Evolutionary conservation across 2,329 filamentous ascomycete species (phyloP), one percentile per base, ranked within the genome.

Genomic region (Phymatotrichopsis omnivora): DNA sequence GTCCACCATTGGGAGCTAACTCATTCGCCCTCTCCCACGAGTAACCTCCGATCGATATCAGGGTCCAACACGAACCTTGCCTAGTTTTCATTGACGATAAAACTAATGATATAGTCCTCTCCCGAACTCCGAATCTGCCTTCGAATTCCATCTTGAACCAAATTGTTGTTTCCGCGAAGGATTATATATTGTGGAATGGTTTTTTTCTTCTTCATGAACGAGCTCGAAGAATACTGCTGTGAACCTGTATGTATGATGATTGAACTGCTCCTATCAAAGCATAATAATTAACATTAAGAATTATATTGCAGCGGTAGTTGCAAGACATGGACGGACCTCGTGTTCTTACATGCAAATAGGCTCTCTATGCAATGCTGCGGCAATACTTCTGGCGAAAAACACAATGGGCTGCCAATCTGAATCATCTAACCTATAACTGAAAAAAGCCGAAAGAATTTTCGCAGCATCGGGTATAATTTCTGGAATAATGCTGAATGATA

Each of bases 21-120:
- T 28, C 29, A 14, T 35, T 42, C 7, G 44, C 38, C 12, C 17
- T 36, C 22, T 47, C 44, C 25, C 42, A 37, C 3, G 33, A 34
- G 27, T 47, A 47, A 19, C 42, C 23, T 5, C 44, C 44, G 8
- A 47, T 27, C 4, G 44, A 47, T 10, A 33, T 39, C 5, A 47
- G 20, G 10, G 44, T 47, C 44, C 44, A 47, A 33, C 36, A 42
- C n/a, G 44, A 34, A 11, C 44, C 44, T 11, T 30, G 25, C 27
- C 36, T 32, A 2, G 38, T 28, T n/a, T 24, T 19, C 29, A 47
- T 27, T 7, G 30, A 47, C 14, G 35, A 30, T 30, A 47, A 47
- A 19, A 42, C 23, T 7, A 47, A 32, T 3, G 44, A 47, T 16
- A 47, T 16, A 2, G 38, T 42, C n/a, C 37, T 42, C 31, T 47